Evolutionary conservation across 352 stramenopile genomes (phyloP).

Genomic region (Globisporangium orthogonon): DNA sequence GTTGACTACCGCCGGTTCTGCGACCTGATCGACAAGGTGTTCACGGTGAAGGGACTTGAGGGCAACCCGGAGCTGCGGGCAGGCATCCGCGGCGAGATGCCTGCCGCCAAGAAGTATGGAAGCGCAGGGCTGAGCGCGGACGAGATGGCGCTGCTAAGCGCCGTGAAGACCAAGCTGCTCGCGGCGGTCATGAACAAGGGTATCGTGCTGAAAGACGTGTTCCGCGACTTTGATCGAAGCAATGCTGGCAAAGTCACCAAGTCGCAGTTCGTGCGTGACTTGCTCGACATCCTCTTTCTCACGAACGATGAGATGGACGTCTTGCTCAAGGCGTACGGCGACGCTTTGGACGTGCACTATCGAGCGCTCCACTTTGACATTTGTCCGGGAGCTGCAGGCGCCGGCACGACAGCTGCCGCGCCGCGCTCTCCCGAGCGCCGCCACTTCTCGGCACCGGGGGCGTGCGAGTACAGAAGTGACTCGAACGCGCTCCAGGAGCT

Average conservation of each 20-base stretch:
- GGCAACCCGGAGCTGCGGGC: constrained; percentile 38
- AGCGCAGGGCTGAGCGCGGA: constrained; percentile 17
- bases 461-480: constrained; percentile 2
- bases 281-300: constrained; percentile 59
- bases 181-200: constrained; percentile 69
- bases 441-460: constrained; percentile 31
- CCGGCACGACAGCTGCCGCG: constrained; percentile 17
- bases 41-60: constrained; percentile 72
- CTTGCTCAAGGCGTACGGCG: constrained; percentile 64
- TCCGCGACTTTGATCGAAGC: constrained; percentile 81
- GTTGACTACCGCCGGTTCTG: constrained; percentile 81
- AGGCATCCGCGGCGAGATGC: constrained; percentile 26
- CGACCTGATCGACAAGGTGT: constrained; percentile 81
- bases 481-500: constrained; percentile 20
- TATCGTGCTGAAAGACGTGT: constrained; percentile 84
- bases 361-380: constrained; percentile 68
- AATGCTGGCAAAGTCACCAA: constrained; percentile 82
- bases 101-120: constrained; percentile 28
- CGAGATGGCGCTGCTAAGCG: constrained; percentile 28
- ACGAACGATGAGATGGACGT: constrained; percentile 43
- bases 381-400: constrained; percentile 27
- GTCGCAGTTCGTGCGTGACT: constrained; percentile 65
- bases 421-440: constrained; percentile 49
- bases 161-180: constrained; percentile 51
- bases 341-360: constrained; percentile 76